Evolutionary conservation across 352 stramenopile genomes (phyloP), one percentile per base, ranked within the genome.

Genomic region (Globisporangium viniferum): DNA sequence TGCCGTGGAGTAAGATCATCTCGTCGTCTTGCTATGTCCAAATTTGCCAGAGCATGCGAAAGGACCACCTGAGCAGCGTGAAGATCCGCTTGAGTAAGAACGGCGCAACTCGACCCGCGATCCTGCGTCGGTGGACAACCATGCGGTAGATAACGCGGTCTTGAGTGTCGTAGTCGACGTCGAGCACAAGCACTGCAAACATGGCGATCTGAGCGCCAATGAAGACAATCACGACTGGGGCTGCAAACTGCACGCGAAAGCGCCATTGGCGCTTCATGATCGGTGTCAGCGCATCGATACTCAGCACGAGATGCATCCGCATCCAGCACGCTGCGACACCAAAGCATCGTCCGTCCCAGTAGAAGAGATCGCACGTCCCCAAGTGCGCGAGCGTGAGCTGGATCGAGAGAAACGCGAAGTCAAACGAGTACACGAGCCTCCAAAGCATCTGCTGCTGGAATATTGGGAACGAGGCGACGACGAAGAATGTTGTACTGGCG

Each of bases 341-440:
- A 2, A 58, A 27, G 39, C 54, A 69, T 1, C 64, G 20, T 0
- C 31, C 4, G 10, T 69, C 53, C 75, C 75, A 81, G 14, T 44
- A 49, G 31, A 73, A 71, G 4, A 76, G 44, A 29, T 75, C 75
- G 24, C 63, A 72, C 2, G 77, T 29, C 9, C 51, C 68, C 14
- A 75, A 14, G 35, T 71, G 54, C 18, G 66, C 53, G 8, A 62
- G 35, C 15, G 59, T 67, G 39, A 77, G 48, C 60, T 81, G 75
- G 8, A 72, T 31, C 22, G 75, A 72, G 18, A 79, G n/a, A 57
- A 77, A 81, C 3, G 57, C 55, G n/a, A 79, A 77, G 64, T 81
- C 73, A 63, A 81, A 81, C 33, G 70, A 74, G 12, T 35, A 51
- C 29, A 58, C 24, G 1, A 69, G 64, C 5, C 54, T 41, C 20